Percentiles rank a stretch among this genome's conserved stretches.
phyloP scores from a whole-genome alignment of 2,329 filamentous ascomycete species.

The Colletotrichum tabaci region DNA sequence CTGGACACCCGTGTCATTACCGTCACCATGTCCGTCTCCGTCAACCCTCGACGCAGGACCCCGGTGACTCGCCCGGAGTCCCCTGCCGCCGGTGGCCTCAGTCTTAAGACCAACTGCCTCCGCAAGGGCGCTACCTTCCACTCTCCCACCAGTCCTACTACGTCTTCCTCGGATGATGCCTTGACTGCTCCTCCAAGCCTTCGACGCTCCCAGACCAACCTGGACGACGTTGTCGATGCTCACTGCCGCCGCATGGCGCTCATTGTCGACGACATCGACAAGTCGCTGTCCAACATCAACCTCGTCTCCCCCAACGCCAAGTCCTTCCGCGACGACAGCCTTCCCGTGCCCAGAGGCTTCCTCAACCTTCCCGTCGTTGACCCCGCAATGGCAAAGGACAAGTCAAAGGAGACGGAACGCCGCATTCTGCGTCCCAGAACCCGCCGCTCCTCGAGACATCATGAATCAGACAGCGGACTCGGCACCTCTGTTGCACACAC shows the following conservation, averaged over 20 bases:
- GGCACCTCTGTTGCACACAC: slow-evolving; percentile 83
- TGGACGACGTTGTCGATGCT: slow-evolving; percentile 81
- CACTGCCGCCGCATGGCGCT: slow-evolving; percentile 78
- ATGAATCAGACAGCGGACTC: slow-evolving; percentile 89
- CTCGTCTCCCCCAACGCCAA: slow-evolving; percentile 55
- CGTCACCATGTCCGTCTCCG: slow-evolving; percentile 60
- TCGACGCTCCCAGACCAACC: slow-evolving; percentile 76
- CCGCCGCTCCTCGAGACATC: slow-evolving; percentile 72
- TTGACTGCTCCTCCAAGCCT: slow-evolving; percentile 67
- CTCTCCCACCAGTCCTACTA: slow-evolving; percentile 57
- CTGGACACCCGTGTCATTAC: slow-evolving; percentile 50
- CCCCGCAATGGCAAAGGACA: slow-evolving; percentile 61
- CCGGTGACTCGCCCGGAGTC: slow-evolving; percentile 57
- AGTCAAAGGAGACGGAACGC: slow-evolving; percentile 57
- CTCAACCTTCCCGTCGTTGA: slow-evolving; percentile 70
- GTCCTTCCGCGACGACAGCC: slow-evolving; percentile 67
- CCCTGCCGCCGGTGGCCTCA: slow-evolving; percentile 58
- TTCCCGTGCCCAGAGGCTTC: slow-evolving; percentile 73
- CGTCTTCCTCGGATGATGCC: slow-evolving; percentile 55
- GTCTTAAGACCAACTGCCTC: slow-evolving; percentile 71
- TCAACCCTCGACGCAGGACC: slow-evolving; percentile 64
- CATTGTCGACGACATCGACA: slow-evolving; percentile 76
- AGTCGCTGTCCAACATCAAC: slow-evolving; percentile 67
- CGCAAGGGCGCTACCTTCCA: slow-evolving; percentile 80
- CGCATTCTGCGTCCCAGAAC: slow-evolving; percentile 68